Evolutionary conservation across 2,329 filamentous ascomycete genomes (phyloP).

Genomic region (Plectosphaerella cucumerina): DNA sequence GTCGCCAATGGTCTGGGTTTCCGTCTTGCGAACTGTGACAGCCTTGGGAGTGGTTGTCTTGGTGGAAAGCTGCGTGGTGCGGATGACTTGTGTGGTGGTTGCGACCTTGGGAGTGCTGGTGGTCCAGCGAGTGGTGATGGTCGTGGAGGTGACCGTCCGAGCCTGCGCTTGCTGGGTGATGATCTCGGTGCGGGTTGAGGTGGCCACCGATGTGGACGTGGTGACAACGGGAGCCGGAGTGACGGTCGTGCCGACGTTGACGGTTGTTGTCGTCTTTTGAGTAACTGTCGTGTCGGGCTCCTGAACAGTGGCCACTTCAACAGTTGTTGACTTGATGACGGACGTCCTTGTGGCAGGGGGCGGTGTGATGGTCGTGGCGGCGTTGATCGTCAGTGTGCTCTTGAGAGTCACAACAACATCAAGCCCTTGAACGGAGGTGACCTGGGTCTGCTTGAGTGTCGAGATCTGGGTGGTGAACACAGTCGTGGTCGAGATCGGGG

Average conservation of each 20-base stretch:
- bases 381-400: conserved; percentile 4
- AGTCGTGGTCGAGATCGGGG: not conserved
- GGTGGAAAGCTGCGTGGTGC: not conserved
- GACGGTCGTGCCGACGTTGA: conserved; percentile 25
- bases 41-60: conserved; percentile 5
- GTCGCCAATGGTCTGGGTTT: not conserved
- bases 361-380: conserved; percentile 6
- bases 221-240: conserved; percentile 20
- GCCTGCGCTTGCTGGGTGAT: conserved; percentile 6
- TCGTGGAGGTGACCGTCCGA: conserved; percentile 1
- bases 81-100: conserved; percentile 5
- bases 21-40: not conserved
- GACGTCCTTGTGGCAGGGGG: not conserved
- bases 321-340: not conserved
- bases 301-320: not conserved
- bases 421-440: conserved; percentile 9
- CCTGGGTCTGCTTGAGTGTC: conserved; percentile 14
- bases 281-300: conserved; percentile 19
- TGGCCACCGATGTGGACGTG: conserved; percentile 8
- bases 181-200: conserved; percentile 2
- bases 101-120: conserved; percentile 18
- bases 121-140: conserved; percentile 8
- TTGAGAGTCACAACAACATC: not conserved
- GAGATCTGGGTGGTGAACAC: conserved; percentile 16
- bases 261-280: conserved; percentile 17